phyloP scores from a whole-genome alignment of 345 rosid species.

The Hypericum androsaemum region DNA sequence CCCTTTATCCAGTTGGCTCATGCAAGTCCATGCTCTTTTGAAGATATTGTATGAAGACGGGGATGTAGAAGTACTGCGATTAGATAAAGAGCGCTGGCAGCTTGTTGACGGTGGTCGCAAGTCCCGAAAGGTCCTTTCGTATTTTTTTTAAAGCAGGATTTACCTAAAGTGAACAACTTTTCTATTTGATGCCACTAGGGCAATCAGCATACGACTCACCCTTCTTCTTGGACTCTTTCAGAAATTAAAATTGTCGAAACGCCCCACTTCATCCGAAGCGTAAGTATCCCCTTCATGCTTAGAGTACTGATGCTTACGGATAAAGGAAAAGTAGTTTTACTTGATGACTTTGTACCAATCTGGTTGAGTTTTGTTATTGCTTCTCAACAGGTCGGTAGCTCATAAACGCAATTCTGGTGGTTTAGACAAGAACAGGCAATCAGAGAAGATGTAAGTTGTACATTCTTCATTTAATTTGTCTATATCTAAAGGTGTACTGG shows the following conservation, averaged over 20 bases:
- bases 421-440: constrained; percentile 32
- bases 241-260: constrained; percentile 46
- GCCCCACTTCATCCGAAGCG: constrained; percentile 36
- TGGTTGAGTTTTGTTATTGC: constrained; percentile 12
- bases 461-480: not conserved
- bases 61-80: constrained; percentile 83
- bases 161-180: constrained; percentile 4
- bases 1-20: no score
- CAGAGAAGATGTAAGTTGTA: constrained; percentile 43
- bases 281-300: constrained; percentile 24
- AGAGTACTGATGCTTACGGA: not conserved
- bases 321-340: not conserved
- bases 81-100: constrained; percentile 91
- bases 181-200: constrained; percentile 1
- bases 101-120: constrained; percentile 53
- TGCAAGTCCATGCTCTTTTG: not conserved
- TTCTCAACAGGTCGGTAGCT: constrained; percentile 40
- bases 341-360: constrained; percentile 2
- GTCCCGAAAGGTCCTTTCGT: constrained; percentile 40
- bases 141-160: constrained; percentile 8
- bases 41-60: constrained; percentile 89
- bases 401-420: constrained; percentile 29
- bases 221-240: constrained; percentile 26
- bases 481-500: constrained; percentile 3
- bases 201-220: constrained; percentile 7